phyloP scores from a whole-genome alignment of 805 yeast genomes.

The Wickerhamomyces strasburgensis region DNA sequence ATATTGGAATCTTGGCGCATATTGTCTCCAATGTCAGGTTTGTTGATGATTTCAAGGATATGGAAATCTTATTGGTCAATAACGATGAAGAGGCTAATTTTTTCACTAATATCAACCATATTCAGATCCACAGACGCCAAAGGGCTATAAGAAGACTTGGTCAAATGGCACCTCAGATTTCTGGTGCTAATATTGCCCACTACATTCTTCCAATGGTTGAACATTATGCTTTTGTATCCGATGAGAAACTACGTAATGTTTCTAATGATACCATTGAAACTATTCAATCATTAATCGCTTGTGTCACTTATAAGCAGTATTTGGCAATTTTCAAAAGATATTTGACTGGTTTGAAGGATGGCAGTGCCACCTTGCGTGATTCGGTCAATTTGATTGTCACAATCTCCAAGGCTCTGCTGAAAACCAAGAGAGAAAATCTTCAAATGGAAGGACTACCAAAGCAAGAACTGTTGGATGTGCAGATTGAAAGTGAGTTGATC shows the following conservation, averaged over 20 bases:
- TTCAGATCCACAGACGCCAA: conserved; percentile 82
- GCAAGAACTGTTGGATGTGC: conserved; percentile 36
- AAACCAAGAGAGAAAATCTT: conserved; percentile 28
- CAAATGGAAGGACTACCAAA: conserved; percentile 32
- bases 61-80: conserved; percentile 56
- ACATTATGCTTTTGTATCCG: conserved; percentile 58
- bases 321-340: conserved; percentile 71
- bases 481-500: conserved; percentile 52
- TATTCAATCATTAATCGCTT: conserved; percentile 52
- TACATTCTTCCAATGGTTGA: conserved; percentile 84
- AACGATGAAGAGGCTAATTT: conserved; percentile 84
- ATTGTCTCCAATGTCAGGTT: conserved; percentile 44
- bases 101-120: conserved; percentile 70
- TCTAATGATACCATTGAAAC: conserved; percentile 62
- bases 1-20: conserved; percentile 59
- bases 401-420: conserved; percentile 44
- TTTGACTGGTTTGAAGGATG: conserved; percentile 42
- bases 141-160: conserved; percentile 69
- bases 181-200: conserved; percentile 62
- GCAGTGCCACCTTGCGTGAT: conserved; percentile 48
- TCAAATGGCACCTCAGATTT: conserved; percentile 40
- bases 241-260: conserved; percentile 55
- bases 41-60: conserved; percentile 51
- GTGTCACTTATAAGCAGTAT: conserved; percentile 74
- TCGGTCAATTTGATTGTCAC: conserved; percentile 55